phyloP scores from a whole-genome alignment of 2,329 filamentous ascomycete species.

The Curvularia verruculosa region DNA sequence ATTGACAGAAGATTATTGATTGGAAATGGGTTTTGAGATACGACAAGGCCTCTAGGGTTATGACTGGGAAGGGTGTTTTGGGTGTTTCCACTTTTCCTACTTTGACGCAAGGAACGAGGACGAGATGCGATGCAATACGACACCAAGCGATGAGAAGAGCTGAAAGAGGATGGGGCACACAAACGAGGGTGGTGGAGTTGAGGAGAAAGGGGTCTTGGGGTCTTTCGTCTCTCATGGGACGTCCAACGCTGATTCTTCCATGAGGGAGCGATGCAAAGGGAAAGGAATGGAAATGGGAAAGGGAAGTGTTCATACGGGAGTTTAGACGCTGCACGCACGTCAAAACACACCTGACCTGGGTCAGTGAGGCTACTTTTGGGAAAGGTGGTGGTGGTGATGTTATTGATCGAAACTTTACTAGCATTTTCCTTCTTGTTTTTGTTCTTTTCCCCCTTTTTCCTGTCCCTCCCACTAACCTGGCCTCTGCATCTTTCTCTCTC shows the following conservation, averaged over 20 bases:
- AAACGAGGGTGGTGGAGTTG: not conserved
- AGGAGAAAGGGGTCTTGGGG: not conserved
- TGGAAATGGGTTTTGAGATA: not conserved
- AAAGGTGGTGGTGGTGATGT: not conserved
- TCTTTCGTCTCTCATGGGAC: not conserved
- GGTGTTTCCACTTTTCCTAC: constrained; percentile 4
- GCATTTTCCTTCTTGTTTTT: not conserved
- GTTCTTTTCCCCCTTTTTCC: too few relatives aligned
- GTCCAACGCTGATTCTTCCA: not conserved
- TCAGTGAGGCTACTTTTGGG: not conserved
- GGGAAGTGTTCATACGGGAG: not conserved
- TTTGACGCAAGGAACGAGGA: not conserved
- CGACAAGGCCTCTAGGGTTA: not conserved
- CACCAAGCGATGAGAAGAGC: not conserved
- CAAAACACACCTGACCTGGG: not conserved
- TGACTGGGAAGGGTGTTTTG: not conserved
- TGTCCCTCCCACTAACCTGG: not conserved
- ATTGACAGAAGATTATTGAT: not conserved
- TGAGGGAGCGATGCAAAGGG: not conserved
- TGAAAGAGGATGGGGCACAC: not conserved
- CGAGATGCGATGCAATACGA: not conserved
- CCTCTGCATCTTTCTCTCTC: too few relatives aligned
- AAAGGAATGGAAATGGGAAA: not conserved
- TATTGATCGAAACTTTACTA: not conserved
- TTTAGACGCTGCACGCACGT: not conserved